Base-by-base conservation (phyloP, 2,329 filamentous ascomycete genomes). In the Sporothrix mexicana region DNA sequence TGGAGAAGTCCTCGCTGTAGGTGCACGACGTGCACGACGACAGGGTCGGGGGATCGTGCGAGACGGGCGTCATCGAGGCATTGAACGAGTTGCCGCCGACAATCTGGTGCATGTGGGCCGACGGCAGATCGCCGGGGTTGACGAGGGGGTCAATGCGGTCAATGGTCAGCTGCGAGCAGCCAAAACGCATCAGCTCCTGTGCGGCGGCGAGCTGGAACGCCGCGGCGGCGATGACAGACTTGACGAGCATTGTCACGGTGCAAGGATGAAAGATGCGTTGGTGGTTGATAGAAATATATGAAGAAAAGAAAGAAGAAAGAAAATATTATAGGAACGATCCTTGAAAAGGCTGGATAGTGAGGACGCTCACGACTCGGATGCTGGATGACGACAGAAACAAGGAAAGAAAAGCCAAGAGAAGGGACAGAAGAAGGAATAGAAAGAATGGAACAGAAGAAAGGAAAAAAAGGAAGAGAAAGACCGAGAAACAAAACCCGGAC, bases 21-120 rank as follows among this genome's bases (percentile, higher is more conserved):
- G 76, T 78, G 76, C 77, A 78, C 69, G 75, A 76, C 15, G 77
- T 78, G 76, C 77, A 78, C 36, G 75, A 76, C 36, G 74, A 74
- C 57, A 71, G 10, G 17, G 66, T 59, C 25, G 72, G 62, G 45
- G 69, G 73, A 69, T 75, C 74, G 73, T 73, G 47, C 43, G 69
- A 62, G 30, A 66, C 73, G 12, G 75, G 75, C 43, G 76, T 74
- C 81, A 83, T 82, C n/a, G 79, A 78, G 0, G 77, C 77, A 72
- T 82, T 82, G 79, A 83, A 83, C 3, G 81, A 80, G 75, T 83
- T 81, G 15, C 81, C 81, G 57, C 81, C 81, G 13, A 82, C 79
- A 47, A 82, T 78, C 75, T 82, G 81, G 72, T 83, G 81, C 55
- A 81, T 77, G 76, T 83, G 81, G 5, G 80, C 76, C 15, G 80